phyloP scores from a whole-genome alignment of 768 basidiomycete genomes.

The Trametes coccinea region DNA sequence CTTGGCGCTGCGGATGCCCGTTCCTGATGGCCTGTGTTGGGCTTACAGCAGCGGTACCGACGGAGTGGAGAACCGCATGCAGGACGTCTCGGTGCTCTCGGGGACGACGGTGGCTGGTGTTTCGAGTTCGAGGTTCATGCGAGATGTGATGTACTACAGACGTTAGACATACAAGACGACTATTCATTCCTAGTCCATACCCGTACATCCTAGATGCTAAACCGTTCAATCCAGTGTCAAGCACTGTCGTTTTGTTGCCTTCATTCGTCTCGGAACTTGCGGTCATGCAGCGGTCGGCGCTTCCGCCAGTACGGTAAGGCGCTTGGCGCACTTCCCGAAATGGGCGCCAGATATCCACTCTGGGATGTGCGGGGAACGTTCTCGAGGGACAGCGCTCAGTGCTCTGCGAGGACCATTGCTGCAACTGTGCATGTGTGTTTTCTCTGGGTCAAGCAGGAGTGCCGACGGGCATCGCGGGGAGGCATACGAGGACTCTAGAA shows the following conservation, averaged over 20 bases:
- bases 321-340: constrained; percentile 1
- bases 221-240: no score
- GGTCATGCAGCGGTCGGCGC: not conserved
- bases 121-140: not conserved
- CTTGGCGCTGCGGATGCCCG: not conserved
- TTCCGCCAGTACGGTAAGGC: constrained; percentile 1
- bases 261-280: no score
- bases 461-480: not conserved
- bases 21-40: not conserved
- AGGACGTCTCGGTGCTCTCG: not conserved
- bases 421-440: not conserved
- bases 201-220: no score
- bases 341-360: not conserved
- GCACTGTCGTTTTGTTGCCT: no score
- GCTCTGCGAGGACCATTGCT: not conserved
- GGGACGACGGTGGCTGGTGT: not conserved
- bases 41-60: constrained; percentile 4
- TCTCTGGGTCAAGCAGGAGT: not conserved
- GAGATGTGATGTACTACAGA: not conserved
- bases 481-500: not conserved
- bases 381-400: not conserved
- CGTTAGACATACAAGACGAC: no score
- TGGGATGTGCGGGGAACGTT: not conserved
- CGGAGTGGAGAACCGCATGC: constrained; percentile 7
- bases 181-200: no score